These are phyloP conservation scores for Pythium scleroteichum DNA, from an alignment of 352 stramenopile genomes.

Conservation along the genomic window DNA sequence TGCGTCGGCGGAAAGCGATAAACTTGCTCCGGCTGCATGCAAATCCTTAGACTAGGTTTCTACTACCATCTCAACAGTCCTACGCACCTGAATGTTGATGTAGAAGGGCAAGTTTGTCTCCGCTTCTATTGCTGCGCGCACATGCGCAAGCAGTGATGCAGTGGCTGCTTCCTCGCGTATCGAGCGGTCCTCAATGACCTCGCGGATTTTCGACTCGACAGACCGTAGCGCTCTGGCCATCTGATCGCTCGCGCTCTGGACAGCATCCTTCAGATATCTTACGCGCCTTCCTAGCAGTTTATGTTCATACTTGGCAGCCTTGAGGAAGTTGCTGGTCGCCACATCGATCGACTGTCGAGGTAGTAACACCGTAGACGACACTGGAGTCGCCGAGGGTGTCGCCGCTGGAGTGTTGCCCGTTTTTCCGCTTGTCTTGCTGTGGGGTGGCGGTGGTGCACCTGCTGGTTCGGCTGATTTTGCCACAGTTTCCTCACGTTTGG, in stretches of 20 bases:
- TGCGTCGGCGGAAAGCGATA: constrained; percentile 56
- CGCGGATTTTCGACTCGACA: constrained; percentile 51
- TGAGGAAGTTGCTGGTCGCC: constrained; percentile 50
- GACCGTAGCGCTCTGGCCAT: constrained; percentile 44
- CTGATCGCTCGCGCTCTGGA: constrained; percentile 47
- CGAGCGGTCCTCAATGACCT: constrained; percentile 41
- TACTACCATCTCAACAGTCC: not conserved
- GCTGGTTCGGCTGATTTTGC: constrained; percentile 13
- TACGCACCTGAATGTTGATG: constrained; percentile 52
- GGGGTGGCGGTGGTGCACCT: not conserved
- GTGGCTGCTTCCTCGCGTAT: constrained; percentile 49
- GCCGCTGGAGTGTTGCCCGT: constrained; percentile 20
- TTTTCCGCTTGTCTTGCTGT: constrained; percentile 9
- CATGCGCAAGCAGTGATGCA: constrained; percentile 45
- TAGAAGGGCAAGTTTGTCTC: constrained; percentile 62
- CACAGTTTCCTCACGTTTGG: constrained; percentile 12
- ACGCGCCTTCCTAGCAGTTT: constrained; percentile 53
- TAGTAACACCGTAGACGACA: constrained; percentile 11
- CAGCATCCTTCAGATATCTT: constrained; percentile 43
- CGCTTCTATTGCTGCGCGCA: constrained; percentile 53
- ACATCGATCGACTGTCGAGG: constrained; percentile 27
- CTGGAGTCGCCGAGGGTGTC: constrained; percentile 20
- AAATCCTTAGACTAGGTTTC: not conserved
- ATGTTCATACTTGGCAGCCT: constrained; percentile 64
- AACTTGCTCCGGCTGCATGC: constrained; percentile 41